Percentiles rank a stretch among this genome's conserved stretches.
These are phyloP conservation scores for Dipteronia sinensis DNA, from an alignment of 345 rosid species.

Conservation along the genomic window DNA sequence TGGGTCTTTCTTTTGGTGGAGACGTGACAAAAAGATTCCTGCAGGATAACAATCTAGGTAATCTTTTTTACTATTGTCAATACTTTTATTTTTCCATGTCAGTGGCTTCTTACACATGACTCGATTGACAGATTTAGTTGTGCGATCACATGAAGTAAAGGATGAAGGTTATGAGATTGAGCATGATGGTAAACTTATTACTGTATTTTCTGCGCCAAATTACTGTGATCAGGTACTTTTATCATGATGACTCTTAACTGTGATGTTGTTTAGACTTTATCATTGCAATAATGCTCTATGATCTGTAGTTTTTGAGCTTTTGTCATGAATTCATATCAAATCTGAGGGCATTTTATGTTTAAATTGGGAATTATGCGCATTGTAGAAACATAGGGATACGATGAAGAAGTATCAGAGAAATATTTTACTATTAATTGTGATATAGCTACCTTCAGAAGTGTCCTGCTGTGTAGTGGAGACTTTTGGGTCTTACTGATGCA, in stretches of 20 bases:
- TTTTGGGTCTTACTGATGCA: no score
- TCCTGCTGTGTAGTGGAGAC: no score
- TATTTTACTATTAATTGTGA: not conserved
- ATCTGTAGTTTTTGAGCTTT: not conserved
- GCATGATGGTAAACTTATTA: constrained; percentile 95
- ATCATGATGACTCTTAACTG: not conserved
- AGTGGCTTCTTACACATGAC: constrained; percentile 23
- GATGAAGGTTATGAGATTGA: constrained; percentile 98
- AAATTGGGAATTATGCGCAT: not conserved
- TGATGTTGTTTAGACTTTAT: not conserved
- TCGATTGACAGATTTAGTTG: constrained; percentile 64
- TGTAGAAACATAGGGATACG: not conserved
- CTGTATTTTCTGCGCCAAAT: constrained; percentile 98
- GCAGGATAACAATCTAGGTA: constrained; percentile 91
- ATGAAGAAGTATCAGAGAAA: not conserved
- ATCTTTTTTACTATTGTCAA: not conserved
- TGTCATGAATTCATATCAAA: not conserved
- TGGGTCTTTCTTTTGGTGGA: constrained; percentile 91
- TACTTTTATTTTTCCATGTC: constrained; percentile 6
- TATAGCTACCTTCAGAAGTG: no score
- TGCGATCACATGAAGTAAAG: constrained; percentile 96
- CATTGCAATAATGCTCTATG: not conserved
- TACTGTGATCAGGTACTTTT: constrained; percentile 94
- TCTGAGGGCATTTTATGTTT: no score
- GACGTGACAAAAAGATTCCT: constrained; percentile 87